Evolutionary conservation across 805 yeast genomes (phyloP), one percentile per base, ranked within the genome.

Genomic region (Candida golubevii): DNA sequence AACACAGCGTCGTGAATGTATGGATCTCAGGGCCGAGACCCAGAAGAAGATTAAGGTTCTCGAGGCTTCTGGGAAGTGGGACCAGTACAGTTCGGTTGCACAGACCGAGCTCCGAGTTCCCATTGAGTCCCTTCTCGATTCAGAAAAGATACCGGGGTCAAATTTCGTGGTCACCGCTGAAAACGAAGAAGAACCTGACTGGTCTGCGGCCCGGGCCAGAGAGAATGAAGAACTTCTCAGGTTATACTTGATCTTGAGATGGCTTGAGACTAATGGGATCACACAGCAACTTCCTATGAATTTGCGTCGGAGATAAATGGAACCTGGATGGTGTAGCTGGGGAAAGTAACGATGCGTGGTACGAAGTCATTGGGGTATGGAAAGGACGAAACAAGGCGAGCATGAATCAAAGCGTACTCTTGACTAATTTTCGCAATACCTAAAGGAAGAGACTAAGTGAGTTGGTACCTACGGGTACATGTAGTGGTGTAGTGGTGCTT

Each of bases 191-290:
- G 38, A 18, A 15, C 14, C 18, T 13, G 26, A 36, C n/a, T 29
- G 32, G 32, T 29, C 32, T 29, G n/a, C 11, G 32, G 40, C 38
- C 26, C 26, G 30, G 29, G 14, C 15, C 14, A 29, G 13, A 10
- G 38, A 45, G n/a, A 26, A 15, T 8, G 43, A 45, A 26, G 48
- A 41, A 10, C 33, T 39, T 38, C 9, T 44, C 12, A 40, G 41
- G 10, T 36, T 37, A 31, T 40, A 36, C 35, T 44, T 44, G 41
- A 33, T 39, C 38, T 36, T 39, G 33, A 43, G 34, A 31, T 43
- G 46, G 46, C 32, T 43, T 13, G 36, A 35, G 23, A 30, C 31
- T n/a, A 30, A 43, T 38, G 13, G n/a, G 28, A 14, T 14, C 8
- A 39, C 42, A 9, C 13, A 3, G 26, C 37, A 29, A 12, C 36